phyloP scores from a whole-genome alignment of 176 grass and related monocot genomes.

The Puccinellia tenuiflora region DNA sequence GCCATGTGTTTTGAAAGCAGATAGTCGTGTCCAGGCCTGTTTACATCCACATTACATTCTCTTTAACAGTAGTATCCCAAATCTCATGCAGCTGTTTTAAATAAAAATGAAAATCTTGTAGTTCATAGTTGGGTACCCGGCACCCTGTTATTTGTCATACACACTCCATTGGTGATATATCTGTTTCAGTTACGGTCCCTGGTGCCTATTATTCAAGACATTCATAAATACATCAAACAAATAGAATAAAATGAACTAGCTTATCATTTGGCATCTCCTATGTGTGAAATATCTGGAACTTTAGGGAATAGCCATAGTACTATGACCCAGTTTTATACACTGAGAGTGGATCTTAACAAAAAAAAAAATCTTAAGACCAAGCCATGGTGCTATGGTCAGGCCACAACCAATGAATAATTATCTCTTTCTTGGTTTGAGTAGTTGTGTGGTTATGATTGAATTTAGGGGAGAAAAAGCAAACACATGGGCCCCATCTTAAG shows the following conservation, averaged over 20 bases:
- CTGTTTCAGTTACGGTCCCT: not conserved
- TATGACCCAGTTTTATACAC: too few relatives aligned
- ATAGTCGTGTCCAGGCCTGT: not conserved
- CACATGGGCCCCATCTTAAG: too few relatives aligned
- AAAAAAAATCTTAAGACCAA: too few relatives aligned
- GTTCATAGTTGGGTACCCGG: not conserved
- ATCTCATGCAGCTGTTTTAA: not conserved
- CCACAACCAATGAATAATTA: too few relatives aligned
- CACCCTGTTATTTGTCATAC: not conserved
- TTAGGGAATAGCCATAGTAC: too few relatives aligned
- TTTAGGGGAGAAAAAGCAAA: too few relatives aligned
- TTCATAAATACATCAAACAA: not conserved
- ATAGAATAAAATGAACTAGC: not conserved
- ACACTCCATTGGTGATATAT: not conserved
- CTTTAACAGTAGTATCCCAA: not conserved
- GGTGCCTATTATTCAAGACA: not conserved
- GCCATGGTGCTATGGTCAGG: too few relatives aligned
- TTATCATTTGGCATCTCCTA: too few relatives aligned
- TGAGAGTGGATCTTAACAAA: too few relatives aligned
- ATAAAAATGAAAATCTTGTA: not conserved
- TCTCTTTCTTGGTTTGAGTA: too few relatives aligned
- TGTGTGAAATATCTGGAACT: too few relatives aligned
- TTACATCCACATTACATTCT: not conserved
- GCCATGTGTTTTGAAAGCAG: not conserved
- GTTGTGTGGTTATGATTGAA: too few relatives aligned